A percentile compares a stretch with the other conserved stretches of the same genome.
Conservation (phyloP, 371 early-diverging fungal species). For the Mortierella sp. region DNA sequence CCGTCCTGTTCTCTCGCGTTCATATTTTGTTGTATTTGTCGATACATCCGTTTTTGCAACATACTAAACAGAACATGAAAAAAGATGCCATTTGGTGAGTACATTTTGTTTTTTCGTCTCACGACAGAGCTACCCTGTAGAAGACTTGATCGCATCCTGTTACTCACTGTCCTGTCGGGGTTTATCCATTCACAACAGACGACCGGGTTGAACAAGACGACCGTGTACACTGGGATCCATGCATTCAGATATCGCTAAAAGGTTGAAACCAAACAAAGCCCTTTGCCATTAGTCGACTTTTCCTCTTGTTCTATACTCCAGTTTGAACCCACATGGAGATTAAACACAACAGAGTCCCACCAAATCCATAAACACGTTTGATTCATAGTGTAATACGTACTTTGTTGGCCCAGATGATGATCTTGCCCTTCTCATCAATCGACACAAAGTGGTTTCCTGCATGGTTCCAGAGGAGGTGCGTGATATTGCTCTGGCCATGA, state of each 20-base stretch:
- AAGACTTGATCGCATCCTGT: too few species aligned
- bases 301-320: too few species aligned
- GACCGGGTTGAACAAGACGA: constrained; percentile 39
- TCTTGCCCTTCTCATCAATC: constrained; percentile 53
- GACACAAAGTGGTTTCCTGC: constrained; percentile 48
- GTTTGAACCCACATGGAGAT: too few species aligned
- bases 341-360: too few species aligned
- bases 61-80: constrained; percentile 22
- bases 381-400: constrained; percentile 4
- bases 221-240: constrained; percentile 51
- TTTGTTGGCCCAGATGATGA: constrained; percentile 54
- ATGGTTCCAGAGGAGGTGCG: constrained; percentile 47
- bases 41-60: constrained; percentile 39
- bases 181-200: constrained; percentile 58
- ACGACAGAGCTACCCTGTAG: too few species aligned
- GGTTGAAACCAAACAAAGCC: neutral
- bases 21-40: constrained; percentile 26
- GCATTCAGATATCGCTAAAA: constrained; percentile 50
- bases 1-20: constrained; percentile 40
- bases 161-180: constrained; percentile 47
- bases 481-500: constrained; percentile 50
- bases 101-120: neutral
- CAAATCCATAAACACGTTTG: neutral
- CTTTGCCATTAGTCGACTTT: neutral
- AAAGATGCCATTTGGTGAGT: neutral